phyloP scores from a whole-genome alignment of 805 yeast species.

The Maudiozyma serrabonitensis region DNA sequence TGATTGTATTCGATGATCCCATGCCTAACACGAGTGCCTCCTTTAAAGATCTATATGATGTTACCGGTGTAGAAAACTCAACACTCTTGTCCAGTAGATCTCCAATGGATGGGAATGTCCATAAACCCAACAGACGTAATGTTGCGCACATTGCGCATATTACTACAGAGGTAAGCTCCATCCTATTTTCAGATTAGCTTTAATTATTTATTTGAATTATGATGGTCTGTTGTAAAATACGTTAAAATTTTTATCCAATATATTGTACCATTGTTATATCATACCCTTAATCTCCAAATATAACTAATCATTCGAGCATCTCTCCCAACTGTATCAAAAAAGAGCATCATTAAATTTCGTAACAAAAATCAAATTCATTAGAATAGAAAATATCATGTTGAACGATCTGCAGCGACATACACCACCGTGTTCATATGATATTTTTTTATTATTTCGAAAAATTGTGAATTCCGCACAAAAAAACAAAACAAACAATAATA shows the following conservation, averaged over 20 bases:
- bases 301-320: no score
- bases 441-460: background rate
- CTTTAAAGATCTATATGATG: conserved; percentile 36
- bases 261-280: no score
- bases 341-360: no score
- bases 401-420: no score
- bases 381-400: no score
- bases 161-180: background rate
- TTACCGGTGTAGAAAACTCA: conserved; percentile 29
- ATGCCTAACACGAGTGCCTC: conserved; percentile 59
- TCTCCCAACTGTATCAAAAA: no score
- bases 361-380: no score
- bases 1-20: conserved; percentile 32
- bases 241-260: no score
- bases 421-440: background rate
- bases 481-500: background rate
- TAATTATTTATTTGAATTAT: no score
- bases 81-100: conserved; percentile 23
- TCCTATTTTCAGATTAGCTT: background rate
- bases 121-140: conserved; percentile 11
- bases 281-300: no score
- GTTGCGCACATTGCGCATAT: background rate
- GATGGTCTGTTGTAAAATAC: no score
- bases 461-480: background rate
- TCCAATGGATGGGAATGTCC: conserved; percentile 20